These are phyloP conservation scores for Coemansia sp. DNA, from an alignment of 192 early-diverging fungal species.

Conservation along the genomic window DNA sequence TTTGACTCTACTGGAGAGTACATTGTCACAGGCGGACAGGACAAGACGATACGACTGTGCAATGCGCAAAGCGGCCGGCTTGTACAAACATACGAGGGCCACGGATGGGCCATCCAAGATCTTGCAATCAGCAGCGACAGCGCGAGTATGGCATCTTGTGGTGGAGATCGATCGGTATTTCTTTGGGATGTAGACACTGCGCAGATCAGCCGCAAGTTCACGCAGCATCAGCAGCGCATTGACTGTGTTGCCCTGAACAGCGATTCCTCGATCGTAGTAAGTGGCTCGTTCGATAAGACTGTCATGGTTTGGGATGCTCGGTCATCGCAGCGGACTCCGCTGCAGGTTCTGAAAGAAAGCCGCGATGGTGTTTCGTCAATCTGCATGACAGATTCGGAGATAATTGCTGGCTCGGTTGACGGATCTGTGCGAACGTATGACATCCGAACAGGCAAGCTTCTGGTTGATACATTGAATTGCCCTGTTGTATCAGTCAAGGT, in stretches of 20 bases:
- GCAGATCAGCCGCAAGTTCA: conserved; percentile 66
- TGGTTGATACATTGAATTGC: conserved; percentile 72
- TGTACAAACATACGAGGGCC: conserved; percentile 79
- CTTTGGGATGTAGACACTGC: conserved; percentile 86
- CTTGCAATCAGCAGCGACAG: conserved; percentile 55
- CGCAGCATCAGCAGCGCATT: conserved; percentile 79
- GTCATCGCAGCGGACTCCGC: conserved; percentile 55
- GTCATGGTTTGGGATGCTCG: conserved; percentile 56
- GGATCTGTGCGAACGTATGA: conserved; percentile 83
- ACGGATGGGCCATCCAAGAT: conserved; percentile 79
- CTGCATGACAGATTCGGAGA: conserved; percentile 65
- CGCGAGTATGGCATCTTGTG: conserved; percentile 72
- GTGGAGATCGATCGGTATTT: conserved; percentile 76
- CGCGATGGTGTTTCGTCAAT: conserved; percentile 86
- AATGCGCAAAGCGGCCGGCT: conserved; percentile 65
- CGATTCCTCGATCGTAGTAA: conserved; percentile 71
- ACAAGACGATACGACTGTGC: conserved; percentile 69
- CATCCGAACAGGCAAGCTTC: conserved; percentile 70
- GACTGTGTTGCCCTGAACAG: conserved; percentile 82
- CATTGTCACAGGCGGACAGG: conserved; percentile 74
- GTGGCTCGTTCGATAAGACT: conserved; percentile 68
- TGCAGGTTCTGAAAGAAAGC: conserved; percentile 80
- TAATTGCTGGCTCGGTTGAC: conserved; percentile 83
- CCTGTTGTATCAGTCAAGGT: conserved; percentile 68
- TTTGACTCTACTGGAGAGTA: conserved; percentile 81